phyloP scores from a whole-genome alignment of 805 yeast species.

The Vanderwaltozyma tropicalis region DNA sequence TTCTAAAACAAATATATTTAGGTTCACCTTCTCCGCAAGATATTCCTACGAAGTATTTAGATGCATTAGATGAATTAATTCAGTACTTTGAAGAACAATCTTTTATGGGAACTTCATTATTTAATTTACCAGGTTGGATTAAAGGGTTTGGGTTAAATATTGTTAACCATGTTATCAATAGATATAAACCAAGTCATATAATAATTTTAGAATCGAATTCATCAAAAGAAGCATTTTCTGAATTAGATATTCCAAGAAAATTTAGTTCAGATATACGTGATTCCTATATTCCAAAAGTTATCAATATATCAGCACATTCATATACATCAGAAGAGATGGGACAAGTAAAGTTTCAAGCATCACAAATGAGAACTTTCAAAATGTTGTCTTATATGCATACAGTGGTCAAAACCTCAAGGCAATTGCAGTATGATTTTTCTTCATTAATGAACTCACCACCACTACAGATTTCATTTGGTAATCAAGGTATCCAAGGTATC shows the following conservation, averaged over 20 bases:
- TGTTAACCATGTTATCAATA: constrained; percentile 36
- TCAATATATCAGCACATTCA: constrained; percentile 30
- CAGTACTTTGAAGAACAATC: constrained; percentile 21
- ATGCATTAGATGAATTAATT: constrained; percentile 34
- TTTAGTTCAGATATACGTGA: constrained; percentile 23
- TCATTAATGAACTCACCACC: constrained; percentile 36
- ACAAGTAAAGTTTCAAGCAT: constrained; percentile 33
- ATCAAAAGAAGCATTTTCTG: constrained; percentile 16
- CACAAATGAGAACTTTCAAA: constrained; percentile 44
- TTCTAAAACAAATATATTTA: constrained; percentile 31
- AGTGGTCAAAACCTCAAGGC: constrained; percentile 8
- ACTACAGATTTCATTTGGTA: constrained; percentile 31
- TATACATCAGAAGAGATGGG: constrained; percentile 14
- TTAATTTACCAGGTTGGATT: constrained; percentile 87
- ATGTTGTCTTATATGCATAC: constrained; percentile 45
- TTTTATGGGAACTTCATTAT: constrained; percentile 35
- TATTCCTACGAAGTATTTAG: constrained; percentile 47
- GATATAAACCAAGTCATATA: constrained; percentile 45
- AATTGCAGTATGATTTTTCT: constrained; percentile 30
- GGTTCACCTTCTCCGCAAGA: constrained; percentile 65
- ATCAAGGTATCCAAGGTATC: constrained; percentile 31
- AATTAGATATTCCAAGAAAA: constrained; percentile 18
- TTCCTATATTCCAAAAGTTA: constrained; percentile 19
- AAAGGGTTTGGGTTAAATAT: constrained; percentile 75
- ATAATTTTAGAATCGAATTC: constrained; percentile 39